Evolutionary conservation across 768 basidiomycete genomes (phyloP).

Genomic region (Phlebiopsis flavidoalba): DNA sequence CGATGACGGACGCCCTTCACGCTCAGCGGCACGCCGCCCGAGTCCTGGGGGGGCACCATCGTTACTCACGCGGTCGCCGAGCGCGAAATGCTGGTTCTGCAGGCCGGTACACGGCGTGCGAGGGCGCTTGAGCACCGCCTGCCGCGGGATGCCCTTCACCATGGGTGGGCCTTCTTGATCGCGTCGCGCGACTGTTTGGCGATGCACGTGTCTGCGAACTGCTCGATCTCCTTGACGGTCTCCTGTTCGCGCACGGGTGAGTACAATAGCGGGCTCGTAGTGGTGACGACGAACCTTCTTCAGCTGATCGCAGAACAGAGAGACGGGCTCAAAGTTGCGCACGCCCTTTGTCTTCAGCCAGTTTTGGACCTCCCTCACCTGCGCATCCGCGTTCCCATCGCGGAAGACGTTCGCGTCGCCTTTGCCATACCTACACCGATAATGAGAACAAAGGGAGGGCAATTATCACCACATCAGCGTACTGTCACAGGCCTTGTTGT

Average conservation of each 20-base stretch:
- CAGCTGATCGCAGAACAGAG: slow-evolving; percentile 88
- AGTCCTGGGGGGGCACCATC: slow-evolving; percentile 95
- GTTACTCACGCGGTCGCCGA: slow-evolving; percentile 95
- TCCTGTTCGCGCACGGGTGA: slow-evolving; percentile 37
- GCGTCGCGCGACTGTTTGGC: slow-evolving; percentile 50
- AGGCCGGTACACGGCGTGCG: slow-evolving; percentile 27
- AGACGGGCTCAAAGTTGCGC: slow-evolving; percentile 87
- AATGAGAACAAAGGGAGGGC: background rate
- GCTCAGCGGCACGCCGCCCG: slow-evolving; percentile 85
- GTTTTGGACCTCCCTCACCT: slow-evolving; percentile 68
- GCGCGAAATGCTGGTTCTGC: slow-evolving; percentile 79
- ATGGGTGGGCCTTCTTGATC: slow-evolving; percentile 89
- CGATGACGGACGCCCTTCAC: slow-evolving; percentile 93
- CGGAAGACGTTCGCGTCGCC: slow-evolving; percentile 57
- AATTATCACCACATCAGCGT: slow-evolving; percentile 15
- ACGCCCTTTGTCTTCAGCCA: slow-evolving; percentile 90
- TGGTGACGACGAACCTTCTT: slow-evolving; percentile 55
- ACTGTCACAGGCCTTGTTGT: slow-evolving; percentile 75
- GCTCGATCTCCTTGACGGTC: slow-evolving; percentile 75
- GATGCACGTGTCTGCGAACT: slow-evolving; percentile 64
- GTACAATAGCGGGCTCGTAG: background rate
- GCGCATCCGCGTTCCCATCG: slow-evolving; percentile 55
- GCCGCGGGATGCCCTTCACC: slow-evolving; percentile 90
- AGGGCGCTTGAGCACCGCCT: slow-evolving; percentile 90
- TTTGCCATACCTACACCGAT: slow-evolving; percentile 58